phyloP scores from a whole-genome alignment of 495 filamentous ascomycete species.

The Hypomontagnella monticulosa region DNA sequence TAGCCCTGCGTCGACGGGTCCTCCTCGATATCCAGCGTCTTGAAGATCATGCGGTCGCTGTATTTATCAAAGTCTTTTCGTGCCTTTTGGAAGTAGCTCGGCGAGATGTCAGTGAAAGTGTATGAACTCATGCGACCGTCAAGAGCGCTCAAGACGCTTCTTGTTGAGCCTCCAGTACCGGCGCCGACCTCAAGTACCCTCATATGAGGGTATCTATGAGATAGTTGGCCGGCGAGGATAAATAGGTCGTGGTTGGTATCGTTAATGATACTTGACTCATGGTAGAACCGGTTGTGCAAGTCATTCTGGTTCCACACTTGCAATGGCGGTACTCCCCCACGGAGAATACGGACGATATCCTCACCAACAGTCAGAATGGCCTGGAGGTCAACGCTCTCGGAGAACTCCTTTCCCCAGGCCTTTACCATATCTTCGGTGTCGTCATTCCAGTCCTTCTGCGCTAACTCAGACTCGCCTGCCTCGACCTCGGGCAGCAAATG shows the following conservation, averaged over 20 bases:
- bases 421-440: neutral
- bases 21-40: slow-evolving; percentile 51
- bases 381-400: neutral
- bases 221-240: neutral
- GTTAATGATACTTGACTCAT: neutral
- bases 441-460: neutral
- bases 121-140: neutral
- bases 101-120: slow-evolving; percentile 20
- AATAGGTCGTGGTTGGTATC: neutral
- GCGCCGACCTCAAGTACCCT: neutral
- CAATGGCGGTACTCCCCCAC: neutral
- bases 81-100: slow-evolving; percentile 51
- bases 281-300: neutral
- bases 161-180: neutral
- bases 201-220: neutral
- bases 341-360: neutral
- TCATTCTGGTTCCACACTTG: neutral
- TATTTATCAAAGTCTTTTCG: slow-evolving; percentile 23
- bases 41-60: slow-evolving; percentile 53
- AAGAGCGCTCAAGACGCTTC: neutral
- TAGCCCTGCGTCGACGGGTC: slow-evolving; percentile 47
- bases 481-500: slow-evolving; percentile 6
- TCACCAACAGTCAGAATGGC: neutral
- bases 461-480: neutral
- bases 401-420: neutral